Conservation (phyloP, 2,329 filamentous ascomycete genomes). For the Setomelanomma holmii region DNA sequence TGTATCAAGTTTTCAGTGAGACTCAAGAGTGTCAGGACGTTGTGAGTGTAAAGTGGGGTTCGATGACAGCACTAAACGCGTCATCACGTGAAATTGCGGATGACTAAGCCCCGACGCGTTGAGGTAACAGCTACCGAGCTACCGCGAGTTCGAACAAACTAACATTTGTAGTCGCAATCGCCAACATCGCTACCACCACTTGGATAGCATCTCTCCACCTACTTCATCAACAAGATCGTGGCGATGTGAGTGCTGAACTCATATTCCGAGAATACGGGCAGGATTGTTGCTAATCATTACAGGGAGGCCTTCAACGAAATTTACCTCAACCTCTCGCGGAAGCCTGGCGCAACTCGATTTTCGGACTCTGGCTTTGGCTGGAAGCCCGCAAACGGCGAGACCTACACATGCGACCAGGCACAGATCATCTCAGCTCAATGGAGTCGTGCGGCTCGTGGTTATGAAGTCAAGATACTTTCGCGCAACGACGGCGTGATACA, state of each 20-base stretch:
- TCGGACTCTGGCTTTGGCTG: conserved; percentile 94
- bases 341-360: conserved; percentile 91
- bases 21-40: not conserved
- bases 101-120: conserved; percentile 11
- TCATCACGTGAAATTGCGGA: not conserved
- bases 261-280: not conserved
- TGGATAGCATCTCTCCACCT: not conserved
- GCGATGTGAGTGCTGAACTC: conserved; percentile 4
- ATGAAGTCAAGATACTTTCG: conserved; percentile 90
- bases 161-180: not conserved
- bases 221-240: not conserved
- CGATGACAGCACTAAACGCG: not conserved
- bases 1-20: too few species aligned
- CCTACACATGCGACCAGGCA: conserved; percentile 88
- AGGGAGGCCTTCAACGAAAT: conserved; percentile 98
- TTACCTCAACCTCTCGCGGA: conserved; percentile 92
- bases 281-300: not conserved
- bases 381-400: conserved; percentile 88
- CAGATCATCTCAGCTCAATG: conserved; percentile 90
- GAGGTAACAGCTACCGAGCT: conserved; percentile 10
- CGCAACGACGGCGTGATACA: conserved; percentile 86
- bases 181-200: not conserved
- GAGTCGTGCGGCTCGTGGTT: conserved; percentile 91
- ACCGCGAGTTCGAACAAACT: conserved; percentile 6
- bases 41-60: not conserved